Evolutionary conservation across 2,329 filamentous ascomycete genomes (phyloP), one percentile per base, ranked within the genome.

Genomic region (Colletotrichum sp.): DNA sequence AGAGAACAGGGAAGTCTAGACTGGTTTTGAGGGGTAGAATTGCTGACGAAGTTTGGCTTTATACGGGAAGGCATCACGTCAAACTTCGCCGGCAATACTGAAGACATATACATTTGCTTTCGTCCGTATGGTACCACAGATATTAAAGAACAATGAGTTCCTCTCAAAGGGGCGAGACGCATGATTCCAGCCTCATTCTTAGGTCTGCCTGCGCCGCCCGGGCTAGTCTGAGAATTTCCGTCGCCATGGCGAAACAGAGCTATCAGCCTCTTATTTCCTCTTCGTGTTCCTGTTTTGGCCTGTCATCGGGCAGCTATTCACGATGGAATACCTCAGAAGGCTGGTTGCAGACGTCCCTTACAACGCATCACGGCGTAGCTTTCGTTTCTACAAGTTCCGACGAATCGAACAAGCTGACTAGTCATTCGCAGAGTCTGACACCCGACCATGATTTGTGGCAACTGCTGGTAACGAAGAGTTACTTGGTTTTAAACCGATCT

Each of bases 71-170:
- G 18, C 39, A n/a, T 44, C 39, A n/a, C 8, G 4, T 44, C 9
- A 3, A 44, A n/a, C 18, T 7, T 3, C 1, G 39, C 18, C 18
- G 18, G 39, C 39, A 12, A n/a, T 39, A 0, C 3, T 1, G 3
- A 44, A 44, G 0, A n/a, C 4, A 44, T 4, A 44, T n/a, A 4
- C 4, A 0, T 1, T 12, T 2, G 0, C 39, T 6, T 0, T 44
- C 1, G 18, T n/a, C 1, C 5, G 2, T 44, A 18, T 39, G 36
- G 36, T 39, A 2, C 3, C 36, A 39, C 5, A 39, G 16, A 39
- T 18, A 2, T 39, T 39, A 39, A 2, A 39, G 16, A 39, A 39
- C 36, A 9, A 9, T 0, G 1, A 18, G 5, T 39, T 39, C 5
- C 36, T 39, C 0, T 0, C 36, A 39, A 39, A 39, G 1, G 1